A percentile compares a stretch with the other conserved stretches of the same genome.
phyloP scores from a whole-genome alignment of 495 filamentous ascomycete species.

The Terfezia claveryi region DNA sequence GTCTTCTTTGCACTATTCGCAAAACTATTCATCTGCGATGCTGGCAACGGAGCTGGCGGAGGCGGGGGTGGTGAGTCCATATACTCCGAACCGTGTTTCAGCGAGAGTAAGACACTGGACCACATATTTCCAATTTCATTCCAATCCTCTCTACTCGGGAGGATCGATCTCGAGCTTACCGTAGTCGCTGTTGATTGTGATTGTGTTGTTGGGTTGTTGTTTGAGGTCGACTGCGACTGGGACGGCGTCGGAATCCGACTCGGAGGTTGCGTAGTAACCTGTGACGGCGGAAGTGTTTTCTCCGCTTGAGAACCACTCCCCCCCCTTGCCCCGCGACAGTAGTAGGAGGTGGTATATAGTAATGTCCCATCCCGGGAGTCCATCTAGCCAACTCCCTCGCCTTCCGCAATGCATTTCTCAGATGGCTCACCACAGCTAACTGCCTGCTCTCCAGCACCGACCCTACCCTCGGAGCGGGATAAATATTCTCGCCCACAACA shows the following conservation, averaged over 20 bases:
- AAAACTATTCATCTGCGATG: not conserved
- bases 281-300: too few species aligned
- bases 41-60: not conserved
- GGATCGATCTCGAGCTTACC: too few species aligned
- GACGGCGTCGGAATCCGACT: too few species aligned
- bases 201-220: too few species aligned
- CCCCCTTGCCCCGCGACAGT: not conserved
- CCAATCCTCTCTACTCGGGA: too few species aligned
- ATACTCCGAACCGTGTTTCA: not conserved
- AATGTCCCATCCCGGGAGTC: not conserved
- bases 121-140: too few species aligned
- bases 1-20: too few species aligned
- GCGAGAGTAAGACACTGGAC: too few species aligned
- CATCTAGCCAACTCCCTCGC: not conserved
- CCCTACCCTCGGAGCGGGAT: slow-evolving; percentile 64
- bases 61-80: not conserved
- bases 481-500: slow-evolving; percentile 63
- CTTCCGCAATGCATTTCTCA: not conserved
- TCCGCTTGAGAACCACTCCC: too few species aligned
- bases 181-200: too few species aligned
- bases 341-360: not conserved
- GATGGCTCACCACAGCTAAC: not conserved
- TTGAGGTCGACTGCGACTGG: too few species aligned
- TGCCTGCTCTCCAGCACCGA: slow-evolving; percentile 49
- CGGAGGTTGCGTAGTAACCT: too few species aligned